phyloP scores from a whole-genome alignment of 805 yeast species.

The Saccharomycopsis capsularis region DNA sequence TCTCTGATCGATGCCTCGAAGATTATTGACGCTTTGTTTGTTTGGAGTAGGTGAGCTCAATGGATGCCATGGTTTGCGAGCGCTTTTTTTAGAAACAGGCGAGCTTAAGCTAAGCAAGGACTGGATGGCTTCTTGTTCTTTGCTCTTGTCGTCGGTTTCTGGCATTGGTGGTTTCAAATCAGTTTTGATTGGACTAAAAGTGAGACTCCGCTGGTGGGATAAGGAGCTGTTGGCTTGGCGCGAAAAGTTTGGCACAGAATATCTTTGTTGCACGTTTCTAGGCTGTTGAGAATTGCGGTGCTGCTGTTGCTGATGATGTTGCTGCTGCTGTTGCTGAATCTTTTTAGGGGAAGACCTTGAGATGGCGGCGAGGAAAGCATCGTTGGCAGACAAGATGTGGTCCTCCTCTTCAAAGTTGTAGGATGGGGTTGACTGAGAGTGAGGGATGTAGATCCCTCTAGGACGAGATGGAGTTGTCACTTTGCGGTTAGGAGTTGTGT shows the following conservation, averaged over 20 bases:
- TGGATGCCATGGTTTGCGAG: not conserved
- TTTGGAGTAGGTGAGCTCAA: not conserved
- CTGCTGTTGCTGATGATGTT: not conserved
- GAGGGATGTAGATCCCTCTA: not conserved
- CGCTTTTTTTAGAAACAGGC: slow-evolving; percentile 4
- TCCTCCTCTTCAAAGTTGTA: slow-evolving; percentile 21
- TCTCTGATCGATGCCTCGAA: too few relatives aligned
- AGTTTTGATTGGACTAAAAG: slow-evolving; percentile 2
- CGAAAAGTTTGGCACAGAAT: not conserved
- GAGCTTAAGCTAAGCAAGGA: slow-evolving; percentile 15
- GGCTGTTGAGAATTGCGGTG: not conserved
- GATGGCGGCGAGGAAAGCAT: slow-evolving; percentile 20
- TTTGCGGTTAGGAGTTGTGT: slow-evolving; percentile 10
- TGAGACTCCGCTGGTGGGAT: not conserved
- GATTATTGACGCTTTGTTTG: not conserved
- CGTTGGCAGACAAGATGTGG: slow-evolving; percentile 18
- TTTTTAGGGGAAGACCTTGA: slow-evolving; percentile 14
- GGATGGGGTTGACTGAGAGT: not conserved
- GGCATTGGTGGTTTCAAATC: not conserved
- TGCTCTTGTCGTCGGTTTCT: slow-evolving; percentile 10
- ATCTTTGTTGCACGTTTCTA: not conserved
- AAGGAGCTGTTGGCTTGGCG: not conserved
- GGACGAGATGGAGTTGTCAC: slow-evolving; percentile 1
- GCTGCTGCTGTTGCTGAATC: not conserved
- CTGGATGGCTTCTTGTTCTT: slow-evolving; percentile 22